A percentile compares a stretch with the other conserved stretches of the same genome.
These are phyloP conservation scores for Penicillium egyptiacum DNA, from an alignment of 495 filamentous ascomycete genomes.

Conservation along the genomic window DNA sequence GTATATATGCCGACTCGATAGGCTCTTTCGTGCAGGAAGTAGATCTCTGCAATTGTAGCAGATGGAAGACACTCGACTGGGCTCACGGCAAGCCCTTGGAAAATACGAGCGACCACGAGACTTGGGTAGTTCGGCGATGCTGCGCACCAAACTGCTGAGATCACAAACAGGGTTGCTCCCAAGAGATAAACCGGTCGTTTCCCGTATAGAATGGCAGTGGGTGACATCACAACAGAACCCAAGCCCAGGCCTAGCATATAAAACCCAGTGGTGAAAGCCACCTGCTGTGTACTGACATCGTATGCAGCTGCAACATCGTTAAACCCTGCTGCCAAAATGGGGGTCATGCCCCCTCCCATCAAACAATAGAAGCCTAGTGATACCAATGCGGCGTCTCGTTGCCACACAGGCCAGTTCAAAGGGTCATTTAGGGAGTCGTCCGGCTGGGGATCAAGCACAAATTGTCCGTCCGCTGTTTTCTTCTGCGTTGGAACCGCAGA, in stretches of 20 bases:
- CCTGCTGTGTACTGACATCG: constrained; percentile 65
- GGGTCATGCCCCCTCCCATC: constrained; percentile 91
- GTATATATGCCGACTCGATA: constrained; percentile 97
- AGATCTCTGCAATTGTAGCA: constrained; percentile 95
- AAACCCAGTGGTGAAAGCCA: constrained; percentile 87
- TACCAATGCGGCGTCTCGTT: constrained; percentile 76
- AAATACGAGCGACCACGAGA: constrained; percentile 76
- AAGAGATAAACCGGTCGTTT: constrained; percentile 91
- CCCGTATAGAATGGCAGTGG: constrained; percentile 87
- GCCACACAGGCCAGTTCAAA: constrained; percentile 86
- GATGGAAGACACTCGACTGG: constrained; percentile 94
- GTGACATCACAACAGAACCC: constrained; percentile 79
- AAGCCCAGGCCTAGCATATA: constrained; percentile 95
- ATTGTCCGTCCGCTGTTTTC: constrained; percentile 75
- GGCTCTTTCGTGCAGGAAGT: constrained; percentile 91
- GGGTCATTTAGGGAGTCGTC: constrained; percentile 91
- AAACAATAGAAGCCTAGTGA: constrained; percentile 90
- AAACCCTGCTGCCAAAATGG: constrained; percentile 89
- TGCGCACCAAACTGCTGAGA: constrained; percentile 85
- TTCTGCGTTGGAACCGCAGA: constrained; percentile 57
- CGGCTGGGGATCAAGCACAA: constrained; percentile 89
- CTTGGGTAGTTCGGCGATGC: constrained; percentile 76
- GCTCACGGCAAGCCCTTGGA: constrained; percentile 84
- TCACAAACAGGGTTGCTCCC: constrained; percentile 71
- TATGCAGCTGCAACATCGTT: constrained; percentile 73